Percentiles rank a stretch among this genome's conserved stretches.
Evolutionary conservation across 2,329 filamentous ascomycete genomes (phyloP).

Genomic region (Aspergillus glaucus): DNA sequence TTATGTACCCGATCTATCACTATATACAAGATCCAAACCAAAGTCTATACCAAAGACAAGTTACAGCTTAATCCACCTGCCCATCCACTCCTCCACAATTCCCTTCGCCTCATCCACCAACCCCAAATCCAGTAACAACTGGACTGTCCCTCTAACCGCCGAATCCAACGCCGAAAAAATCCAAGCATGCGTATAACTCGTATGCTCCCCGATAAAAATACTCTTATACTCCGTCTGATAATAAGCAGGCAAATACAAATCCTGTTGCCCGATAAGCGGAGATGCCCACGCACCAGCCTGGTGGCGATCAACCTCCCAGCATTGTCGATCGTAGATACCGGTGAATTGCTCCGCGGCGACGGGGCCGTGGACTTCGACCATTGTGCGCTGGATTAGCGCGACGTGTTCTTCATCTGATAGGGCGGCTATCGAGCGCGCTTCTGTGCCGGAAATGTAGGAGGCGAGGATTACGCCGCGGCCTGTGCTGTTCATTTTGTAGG

Average conservation of each 20-base stretch:
- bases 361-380: conserved; percentile 61
- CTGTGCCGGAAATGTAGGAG: conserved; percentile 25
- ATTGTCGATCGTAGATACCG: conserved; percentile 58
- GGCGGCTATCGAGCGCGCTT: conserved; percentile 18
- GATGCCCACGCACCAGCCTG: conserved; percentile 58
- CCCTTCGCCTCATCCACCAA: conserved; percentile 64
- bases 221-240: conserved; percentile 63
- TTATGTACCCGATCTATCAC: no score
- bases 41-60: no score
- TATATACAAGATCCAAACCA: no score
- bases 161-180: conserved; percentile 57
- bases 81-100: conserved; percentile 61
- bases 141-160: conserved; percentile 58
- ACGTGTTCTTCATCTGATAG: conserved; percentile 45
- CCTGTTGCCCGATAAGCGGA: conserved; percentile 59
- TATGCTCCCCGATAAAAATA: conserved; percentile 66
- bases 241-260: conserved; percentile 65
- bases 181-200: conserved; percentile 61
- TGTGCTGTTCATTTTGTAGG: conserved; percentile 30
- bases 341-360: conserved; percentile 58
- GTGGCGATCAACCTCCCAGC: conserved; percentile 59
- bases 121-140: conserved; percentile 57
- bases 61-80: conserved; percentile 51
- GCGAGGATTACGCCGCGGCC: conserved; percentile 41
- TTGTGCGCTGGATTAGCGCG: conserved; percentile 56